Base-by-base conservation (phyloP, 2,329 filamentous ascomycete genomes). In the Tetracladium maxilliforme region DNA sequence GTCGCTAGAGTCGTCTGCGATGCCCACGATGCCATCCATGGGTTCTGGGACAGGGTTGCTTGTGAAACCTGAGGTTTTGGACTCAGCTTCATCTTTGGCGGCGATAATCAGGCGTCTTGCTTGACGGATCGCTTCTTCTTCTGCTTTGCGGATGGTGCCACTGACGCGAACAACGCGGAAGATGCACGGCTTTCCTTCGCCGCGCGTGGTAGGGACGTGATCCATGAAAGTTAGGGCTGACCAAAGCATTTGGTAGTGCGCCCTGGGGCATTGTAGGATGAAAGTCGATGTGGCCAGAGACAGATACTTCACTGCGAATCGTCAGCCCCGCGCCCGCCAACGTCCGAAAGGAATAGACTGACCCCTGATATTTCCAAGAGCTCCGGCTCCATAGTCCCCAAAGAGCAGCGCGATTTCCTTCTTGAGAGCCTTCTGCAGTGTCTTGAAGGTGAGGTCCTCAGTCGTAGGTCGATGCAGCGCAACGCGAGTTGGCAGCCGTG, bases 221-320 rank as follows among this genome's bases (percentile, higher is more conserved):
- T 73, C 73, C 58, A 90, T 77, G 38, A 84, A 80, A 0, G 82
- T 81, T 26, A 98, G 56, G 1, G 84, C 81, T 0, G 84, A 75
- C 90, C 90, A 98, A 5, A 93, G 74, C 33, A 94, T 66, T 23
- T 82, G 69, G 47, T 86, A 92, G 36, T 92, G 75, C 10, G 74
- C 71, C 29, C 90, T 73, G 4, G 81, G 71, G 35, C 86, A 82
- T 33, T 80, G 71, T 19, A 98, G 61, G 31, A 98, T 98, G 27
- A 87, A 83, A 2, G 87, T 98, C 6, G 82, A 92, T 1, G 90
- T 98, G n/a, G 84, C 79, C 4, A 73, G 62, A 2, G 84, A 93
- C 25, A 92, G 64, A 48, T 98, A 98, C 58, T 93, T 93, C 26
- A 98, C 82, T 87, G 35, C 29, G 9, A 12, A 24, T 19, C 29